Conservation (phyloP, 2,329 filamentous ascomycete genomes). For the Pyricularia pennisetigena region DNA sequence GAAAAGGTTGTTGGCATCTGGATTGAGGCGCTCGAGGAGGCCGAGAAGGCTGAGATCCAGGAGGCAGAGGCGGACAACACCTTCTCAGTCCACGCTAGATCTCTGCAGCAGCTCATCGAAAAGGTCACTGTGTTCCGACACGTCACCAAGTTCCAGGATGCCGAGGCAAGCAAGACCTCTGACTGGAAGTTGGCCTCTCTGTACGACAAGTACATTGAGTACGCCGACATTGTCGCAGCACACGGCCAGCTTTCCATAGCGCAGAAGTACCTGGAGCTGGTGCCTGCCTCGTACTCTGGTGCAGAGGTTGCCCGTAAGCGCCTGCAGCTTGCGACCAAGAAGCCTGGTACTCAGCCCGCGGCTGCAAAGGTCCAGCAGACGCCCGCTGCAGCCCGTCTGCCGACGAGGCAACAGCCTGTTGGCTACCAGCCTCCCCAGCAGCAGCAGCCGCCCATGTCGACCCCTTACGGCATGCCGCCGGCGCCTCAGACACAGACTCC, state of each 20-base stretch:
- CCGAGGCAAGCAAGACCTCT: constrained; percentile 57
- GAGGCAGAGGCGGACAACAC: constrained; percentile 62
- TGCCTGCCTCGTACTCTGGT: constrained; percentile 74
- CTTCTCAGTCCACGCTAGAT: constrained; percentile 85
- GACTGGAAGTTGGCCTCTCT: constrained; percentile 84
- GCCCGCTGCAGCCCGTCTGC: constrained; percentile 11
- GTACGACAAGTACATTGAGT: constrained; percentile 94
- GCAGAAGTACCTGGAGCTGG: constrained; percentile 81
- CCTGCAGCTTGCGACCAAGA: constrained; percentile 74
- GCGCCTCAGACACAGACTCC: constrained; percentile 15
- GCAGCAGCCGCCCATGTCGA: constrained; percentile 11
- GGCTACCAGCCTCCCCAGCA: constrained; percentile 40
- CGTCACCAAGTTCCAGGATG: constrained; percentile 83
- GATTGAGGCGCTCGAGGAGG: constrained; percentile 80
- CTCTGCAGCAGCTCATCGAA: constrained; percentile 89
- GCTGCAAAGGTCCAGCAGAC: constrained; percentile 19
- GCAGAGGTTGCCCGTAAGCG: constrained; percentile 81
- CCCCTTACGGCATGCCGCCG: constrained; percentile 18
- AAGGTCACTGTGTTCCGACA: constrained; percentile 96
- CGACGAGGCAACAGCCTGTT: constrained; percentile 30
- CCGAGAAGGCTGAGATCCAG: constrained; percentile 65
- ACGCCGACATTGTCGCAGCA: constrained; percentile 86
- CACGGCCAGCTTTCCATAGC: constrained; percentile 81
- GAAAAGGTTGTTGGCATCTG: constrained; percentile 96
- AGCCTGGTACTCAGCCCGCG: constrained; percentile 24